A percentile compares a stretch with the other conserved stretches of the same genome.
Evolutionary conservation across 768 basidiomycete species (phyloP).

Genomic region (Terana coerulea): DNA sequence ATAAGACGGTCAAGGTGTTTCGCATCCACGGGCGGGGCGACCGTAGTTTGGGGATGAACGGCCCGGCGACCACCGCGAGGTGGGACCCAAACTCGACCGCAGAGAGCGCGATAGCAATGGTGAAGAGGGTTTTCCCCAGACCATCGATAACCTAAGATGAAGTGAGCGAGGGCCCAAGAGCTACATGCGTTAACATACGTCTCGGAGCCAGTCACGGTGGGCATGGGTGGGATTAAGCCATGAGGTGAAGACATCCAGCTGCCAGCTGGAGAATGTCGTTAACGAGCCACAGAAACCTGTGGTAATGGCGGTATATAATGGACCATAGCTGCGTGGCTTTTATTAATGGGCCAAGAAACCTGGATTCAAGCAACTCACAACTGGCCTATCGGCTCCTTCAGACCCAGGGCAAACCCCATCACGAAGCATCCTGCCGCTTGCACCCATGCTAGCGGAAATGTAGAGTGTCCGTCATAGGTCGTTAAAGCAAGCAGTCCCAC

Average conservation of each 20-base stretch:
- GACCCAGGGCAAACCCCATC: slow-evolving; percentile 77
- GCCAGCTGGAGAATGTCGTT: slow-evolving; percentile 97
- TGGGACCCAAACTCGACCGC: slow-evolving; percentile 74
- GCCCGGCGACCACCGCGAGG: slow-evolving; percentile 42
- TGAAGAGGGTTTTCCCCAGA: slow-evolving; percentile 73
- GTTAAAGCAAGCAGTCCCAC: slow-evolving; percentile 74
- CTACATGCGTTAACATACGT: slow-evolving; percentile 47
- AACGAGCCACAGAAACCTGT: slow-evolving; percentile 96
- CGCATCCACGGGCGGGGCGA: slow-evolving; percentile 44
- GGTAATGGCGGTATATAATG: slow-evolving; percentile 82
- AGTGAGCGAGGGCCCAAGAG: slow-evolving; percentile 4
- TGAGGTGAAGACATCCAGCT: slow-evolving; percentile 79
- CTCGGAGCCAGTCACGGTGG: slow-evolving; percentile 59
- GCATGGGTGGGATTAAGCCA: slow-evolving; percentile 69
- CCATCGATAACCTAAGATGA: slow-evolving; percentile 78
- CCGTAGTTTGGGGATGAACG: slow-evolving; percentile 37
- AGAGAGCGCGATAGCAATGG: slow-evolving; percentile 71
- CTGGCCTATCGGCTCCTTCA: slow-evolving; percentile 68
- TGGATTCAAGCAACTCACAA: slow-evolving; percentile 51
- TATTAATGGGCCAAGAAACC: background rate
- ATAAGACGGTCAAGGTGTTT: slow-evolving; percentile 47
- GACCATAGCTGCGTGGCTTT: slow-evolving; percentile 63
- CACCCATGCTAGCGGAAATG: slow-evolving; percentile 81
- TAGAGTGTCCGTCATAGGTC: slow-evolving; percentile 66
- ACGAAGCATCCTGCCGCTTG: slow-evolving; percentile 88